Percentiles rank a stretch among this genome's conserved stretches.
phyloP scores from a whole-genome alignment of 2,329 filamentous ascomycete species.

The Monosporascus sp. region DNA sequence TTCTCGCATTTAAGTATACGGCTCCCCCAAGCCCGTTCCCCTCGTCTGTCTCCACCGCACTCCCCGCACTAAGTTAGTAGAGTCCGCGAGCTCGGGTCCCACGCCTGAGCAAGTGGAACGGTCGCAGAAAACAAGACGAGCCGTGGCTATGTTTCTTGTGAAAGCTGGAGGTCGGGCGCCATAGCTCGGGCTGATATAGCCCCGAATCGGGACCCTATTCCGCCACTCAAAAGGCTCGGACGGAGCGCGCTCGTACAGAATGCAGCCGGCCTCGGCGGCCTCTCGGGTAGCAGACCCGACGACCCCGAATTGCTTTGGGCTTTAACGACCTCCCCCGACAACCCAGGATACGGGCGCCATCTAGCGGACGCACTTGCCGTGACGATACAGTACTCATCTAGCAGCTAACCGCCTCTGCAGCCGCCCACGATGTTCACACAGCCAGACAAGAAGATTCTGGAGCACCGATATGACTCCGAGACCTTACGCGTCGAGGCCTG shows the following conservation, averaged over 20 bases:
- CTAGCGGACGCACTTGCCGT: too few species aligned
- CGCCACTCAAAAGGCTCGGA: neutral
- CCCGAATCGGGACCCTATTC: neutral
- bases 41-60: too few species aligned
- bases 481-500: constrained; percentile 42
- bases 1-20: too few species aligned
- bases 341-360: neutral
- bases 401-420: neutral
- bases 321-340: neutral
- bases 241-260: neutral
- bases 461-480: constrained; percentile 35
- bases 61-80: too few species aligned
- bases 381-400: neutral
- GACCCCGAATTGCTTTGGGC: neutral
- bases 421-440: constrained; percentile 6
- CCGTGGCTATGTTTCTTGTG: too few species aligned
- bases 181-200: too few species aligned
- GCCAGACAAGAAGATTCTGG: constrained; percentile 3
- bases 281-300: neutral
- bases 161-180: too few species aligned
- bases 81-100: too few species aligned
- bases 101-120: too few species aligned
- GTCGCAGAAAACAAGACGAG: too few species aligned
- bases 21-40: too few species aligned
- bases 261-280: neutral